Base-by-base conservation (phyloP, 2,329 filamentous ascomycete species). In the Pseudogymnoascus pannorum region DNA sequence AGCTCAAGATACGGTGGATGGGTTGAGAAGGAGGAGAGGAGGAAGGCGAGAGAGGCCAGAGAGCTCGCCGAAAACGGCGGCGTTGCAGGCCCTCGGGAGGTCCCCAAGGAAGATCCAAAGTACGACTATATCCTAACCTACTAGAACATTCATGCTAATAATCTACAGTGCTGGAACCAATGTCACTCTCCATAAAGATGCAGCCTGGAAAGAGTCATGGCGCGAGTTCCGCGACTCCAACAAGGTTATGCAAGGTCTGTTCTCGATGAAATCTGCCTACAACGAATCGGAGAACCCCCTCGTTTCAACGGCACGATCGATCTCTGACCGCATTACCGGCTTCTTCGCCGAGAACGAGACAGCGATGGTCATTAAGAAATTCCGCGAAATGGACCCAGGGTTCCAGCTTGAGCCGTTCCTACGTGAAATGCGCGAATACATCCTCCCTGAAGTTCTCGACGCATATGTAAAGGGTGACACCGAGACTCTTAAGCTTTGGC, bases 321-420 rank as follows among this genome's bases (percentile, higher is more conserved):
- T 99, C 68, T 93, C 92, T 31, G 94, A 99, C 74, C 86, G 89
- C 62, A 86, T 99, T 38, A 91, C 89, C 54, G 92, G 94, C 26
- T 99, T 97, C 78, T 99, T 99, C 68, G 94, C 94, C 64, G 94
- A 99, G 75, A 99, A 97, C 74, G 94, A 99, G 78, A 97, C 92
- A 0, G 94, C 94, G 29, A 88, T 88, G 83, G 94, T 99, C 35
- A 96, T 97, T 78, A 97, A 97, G 79, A 96, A 93, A 75, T 96
- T 99, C 81, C 87, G 93, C 54, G 85, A 92, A 69, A 97, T 97
- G 85, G 94, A 99, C 69, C 93, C 94, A 4, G 83, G 82, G 67
- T 99, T 99, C 81, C 91, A 97, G 73, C 84, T 96, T 68, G 94
- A 99, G 75, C 89, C 92, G 0, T 99, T 97, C 80, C 78, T 97